A percentile compares a stretch with the other conserved stretches of the same genome.
Conservation (phyloP, 2,329 filamentous ascomycete genomes). For the Alternaria triticimaculans region DNA sequence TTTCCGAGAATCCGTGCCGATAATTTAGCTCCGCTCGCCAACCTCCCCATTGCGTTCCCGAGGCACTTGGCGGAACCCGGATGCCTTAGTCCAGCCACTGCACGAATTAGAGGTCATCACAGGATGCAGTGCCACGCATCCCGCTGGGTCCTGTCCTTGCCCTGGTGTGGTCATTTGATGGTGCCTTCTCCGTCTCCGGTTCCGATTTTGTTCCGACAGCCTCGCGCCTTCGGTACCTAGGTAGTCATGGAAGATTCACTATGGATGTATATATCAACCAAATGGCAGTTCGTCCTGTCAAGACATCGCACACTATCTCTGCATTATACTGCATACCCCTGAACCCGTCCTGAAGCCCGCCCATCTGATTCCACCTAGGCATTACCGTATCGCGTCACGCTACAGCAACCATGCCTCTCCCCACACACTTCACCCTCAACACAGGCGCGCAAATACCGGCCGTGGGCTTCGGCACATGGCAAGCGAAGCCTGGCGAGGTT, state of each 20-base stretch:
- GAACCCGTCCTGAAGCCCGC: neutral
- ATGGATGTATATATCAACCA: neutral
- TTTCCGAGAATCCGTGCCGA: neutral
- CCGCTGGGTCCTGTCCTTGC: neutral
- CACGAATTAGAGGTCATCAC: neutral
- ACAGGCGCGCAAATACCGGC: conserved; percentile 78
- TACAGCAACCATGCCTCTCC: conserved; percentile 22
- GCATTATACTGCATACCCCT: neutral
- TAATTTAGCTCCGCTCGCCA: neutral
- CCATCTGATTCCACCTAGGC: neutral
- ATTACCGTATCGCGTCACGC: neutral
- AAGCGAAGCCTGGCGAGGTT: conserved; percentile 68
- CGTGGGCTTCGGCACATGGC: conserved; percentile 79
- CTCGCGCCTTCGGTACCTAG: neutral
- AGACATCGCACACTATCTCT: neutral
- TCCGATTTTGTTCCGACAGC: neutral
- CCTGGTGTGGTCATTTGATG: neutral
- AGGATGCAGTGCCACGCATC: neutral
- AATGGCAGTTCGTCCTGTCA: neutral
- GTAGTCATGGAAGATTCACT: neutral
- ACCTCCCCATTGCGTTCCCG: neutral
- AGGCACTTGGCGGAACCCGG: neutral
- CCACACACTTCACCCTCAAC: conserved; percentile 59
- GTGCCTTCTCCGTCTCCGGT: neutral
- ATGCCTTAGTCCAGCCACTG: neutral